Base-by-base conservation (phyloP, 345 rosid genomes). In the Hibiscus syriacus region DNA sequence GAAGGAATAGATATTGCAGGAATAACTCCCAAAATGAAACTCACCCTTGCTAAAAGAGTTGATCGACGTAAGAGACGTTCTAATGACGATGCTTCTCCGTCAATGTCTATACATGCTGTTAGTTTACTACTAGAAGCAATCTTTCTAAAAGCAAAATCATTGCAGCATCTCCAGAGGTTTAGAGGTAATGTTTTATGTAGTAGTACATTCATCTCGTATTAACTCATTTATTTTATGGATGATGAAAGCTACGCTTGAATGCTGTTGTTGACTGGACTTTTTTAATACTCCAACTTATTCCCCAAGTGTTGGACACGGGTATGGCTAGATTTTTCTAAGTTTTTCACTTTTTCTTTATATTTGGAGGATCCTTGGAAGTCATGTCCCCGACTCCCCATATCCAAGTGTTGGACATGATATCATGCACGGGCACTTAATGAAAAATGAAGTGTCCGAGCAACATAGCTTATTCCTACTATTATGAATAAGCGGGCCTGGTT, bases 1-100 rank as follows among this genome's bases (percentile, higher is more conserved):
- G 97, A 88, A 77, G 97, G 97, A 52, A 90, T 90, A 73, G 92
- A 90, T 76, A 77, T 86, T 46, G 80, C 85, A 66, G 79, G 89
- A 64, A 80, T 85, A 65, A 80, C 87, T 34, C 72, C 84, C 13
- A 90, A 86, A 80, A 80, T 90, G 80, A 86, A 84, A 82, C 22
- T 70, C 2, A 73, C 88, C 19, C 78, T 88, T 50, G 66, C 85
- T 10, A 67, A 76, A 61, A 82, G 76, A 67, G 82, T 77, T 71
- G 90, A 83, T 27, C 81, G 72, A 58, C 80, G 67, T 32, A 81
- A 74, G 72, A 83, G 88, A 30, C 81, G 56, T 27, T 84, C 86
- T 41, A 79, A 79, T 74, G 68, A 74, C 61, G 73, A 50, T 76
- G 64, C 74, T 45, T 41, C 80, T 23, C 88, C 84, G 26, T 78